phyloP scores from a whole-genome alignment of 768 basidiomycete genomes.

The Lactifluus echinatus region DNA sequence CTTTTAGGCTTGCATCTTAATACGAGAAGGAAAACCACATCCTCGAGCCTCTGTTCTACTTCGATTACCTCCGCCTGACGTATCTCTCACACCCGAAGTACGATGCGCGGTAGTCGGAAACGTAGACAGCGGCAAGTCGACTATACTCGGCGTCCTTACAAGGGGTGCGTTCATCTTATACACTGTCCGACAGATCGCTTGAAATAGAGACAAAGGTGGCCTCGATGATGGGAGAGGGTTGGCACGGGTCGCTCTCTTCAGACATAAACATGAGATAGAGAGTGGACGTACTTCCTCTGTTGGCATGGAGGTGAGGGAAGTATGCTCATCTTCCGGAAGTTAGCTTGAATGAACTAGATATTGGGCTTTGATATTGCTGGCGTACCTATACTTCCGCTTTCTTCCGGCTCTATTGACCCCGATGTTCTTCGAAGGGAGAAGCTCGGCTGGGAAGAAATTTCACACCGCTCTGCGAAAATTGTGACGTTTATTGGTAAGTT shows the following conservation, averaged over 20 bases:
- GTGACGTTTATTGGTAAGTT: constrained; percentile 77
- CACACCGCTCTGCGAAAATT: constrained; percentile 80
- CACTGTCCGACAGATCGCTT: constrained; percentile 21
- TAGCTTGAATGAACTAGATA: constrained; percentile 42
- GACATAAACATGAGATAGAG: constrained; percentile 97
- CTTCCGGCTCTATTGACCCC: constrained; percentile 44
- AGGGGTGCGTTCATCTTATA: constrained; percentile 45
- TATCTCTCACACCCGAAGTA: constrained; percentile 80
- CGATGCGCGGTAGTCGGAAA: constrained; percentile 95
- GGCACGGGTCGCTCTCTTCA: constrained; percentile 81
- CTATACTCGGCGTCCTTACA: constrained; percentile 92
- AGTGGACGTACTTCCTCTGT: constrained; percentile 92
- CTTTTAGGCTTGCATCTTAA: constrained; percentile 47
- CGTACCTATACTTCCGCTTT: constrained; percentile 66
- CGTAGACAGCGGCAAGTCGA: constrained; percentile 90
- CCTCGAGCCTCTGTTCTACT: constrained; percentile 55
- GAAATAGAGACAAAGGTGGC: constrained; percentile 36
- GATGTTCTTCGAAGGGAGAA: constrained; percentile 74
- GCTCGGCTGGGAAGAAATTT: constrained; percentile 94
- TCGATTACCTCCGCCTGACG: constrained; percentile 66
- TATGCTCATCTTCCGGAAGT: background rate
- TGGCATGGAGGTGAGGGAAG: constrained; percentile 77
- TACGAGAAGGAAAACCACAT: constrained; percentile 37
- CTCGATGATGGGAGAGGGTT: constrained; percentile 77
- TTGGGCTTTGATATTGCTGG: constrained; percentile 79